A percentile compares a stretch with the other conserved stretches of the same genome.
Evolutionary conservation across 2,329 filamentous ascomycete genomes (phyloP).

Genomic region (Cercospora brassicicola): DNA sequence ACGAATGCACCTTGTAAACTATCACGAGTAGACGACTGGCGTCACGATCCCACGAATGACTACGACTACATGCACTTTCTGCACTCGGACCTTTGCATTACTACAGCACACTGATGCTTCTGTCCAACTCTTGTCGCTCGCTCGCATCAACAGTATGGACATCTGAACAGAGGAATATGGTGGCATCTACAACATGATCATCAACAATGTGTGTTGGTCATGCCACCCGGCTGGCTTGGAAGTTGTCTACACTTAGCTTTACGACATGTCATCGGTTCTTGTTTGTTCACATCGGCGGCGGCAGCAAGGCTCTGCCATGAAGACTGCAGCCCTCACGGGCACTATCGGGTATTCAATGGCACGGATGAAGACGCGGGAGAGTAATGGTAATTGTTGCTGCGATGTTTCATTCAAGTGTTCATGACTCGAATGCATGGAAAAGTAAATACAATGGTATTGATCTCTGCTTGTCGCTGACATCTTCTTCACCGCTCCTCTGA

Average conservation of each 20-base stretch:
- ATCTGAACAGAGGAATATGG: slow-evolving; percentile 28
- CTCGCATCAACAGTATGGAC: slow-evolving; percentile 25
- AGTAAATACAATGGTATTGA: slow-evolving; percentile 28
- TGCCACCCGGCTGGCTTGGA: slow-evolving; percentile 31
- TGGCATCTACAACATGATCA: slow-evolving; percentile 31
- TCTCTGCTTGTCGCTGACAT: slow-evolving; percentile 18
- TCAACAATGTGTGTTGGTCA: slow-evolving; percentile 35
- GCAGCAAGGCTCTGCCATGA: slow-evolving; percentile 18
- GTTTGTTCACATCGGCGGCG: slow-evolving; percentile 18
- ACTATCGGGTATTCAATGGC: slow-evolving; percentile 16
- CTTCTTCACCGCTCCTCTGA: not conserved
- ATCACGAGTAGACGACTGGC: slow-evolving; percentile 32
- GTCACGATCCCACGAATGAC: slow-evolving; percentile 30
- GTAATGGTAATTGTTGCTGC: slow-evolving; percentile 34
- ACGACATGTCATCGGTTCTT: slow-evolving; percentile 13
- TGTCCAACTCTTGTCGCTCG: slow-evolving; percentile 25
- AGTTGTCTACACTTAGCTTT: slow-evolving; percentile 29
- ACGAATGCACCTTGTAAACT: slow-evolving; percentile 27
- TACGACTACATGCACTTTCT: slow-evolving; percentile 26
- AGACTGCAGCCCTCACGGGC: slow-evolving; percentile 35
- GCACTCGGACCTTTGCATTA: slow-evolving; percentile 24
- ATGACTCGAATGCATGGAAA: slow-evolving; percentile 26
- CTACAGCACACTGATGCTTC: slow-evolving; percentile 21
- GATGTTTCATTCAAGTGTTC: slow-evolving; percentile 23
- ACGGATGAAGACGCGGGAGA: slow-evolving; percentile 17